Conservation (phyloP, 1,284 basidiomycete genomes). For the Earliella scabrosa region DNA sequence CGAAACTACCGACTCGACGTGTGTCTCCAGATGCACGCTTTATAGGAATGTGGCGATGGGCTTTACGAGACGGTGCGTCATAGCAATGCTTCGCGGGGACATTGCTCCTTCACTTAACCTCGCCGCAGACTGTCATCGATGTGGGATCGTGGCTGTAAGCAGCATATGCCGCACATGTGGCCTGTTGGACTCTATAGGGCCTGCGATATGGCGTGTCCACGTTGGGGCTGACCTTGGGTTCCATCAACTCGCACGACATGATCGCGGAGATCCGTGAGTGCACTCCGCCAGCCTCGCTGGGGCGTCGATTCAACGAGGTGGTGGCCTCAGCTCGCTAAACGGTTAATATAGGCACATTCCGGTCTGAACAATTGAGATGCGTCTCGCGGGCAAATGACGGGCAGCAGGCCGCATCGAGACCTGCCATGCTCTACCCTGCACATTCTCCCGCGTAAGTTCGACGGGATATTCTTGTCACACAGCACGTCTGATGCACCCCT, state of each 20-base stretch:
- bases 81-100: slow-evolving; percentile 9
- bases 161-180: slow-evolving; percentile 10
- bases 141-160: slow-evolving; percentile 15
- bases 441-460: not conserved
- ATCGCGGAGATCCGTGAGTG: not conserved
- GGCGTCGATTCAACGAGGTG: no score
- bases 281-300: not conserved
- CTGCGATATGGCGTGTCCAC: not conserved
- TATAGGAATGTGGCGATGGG: slow-evolving; percentile 1
- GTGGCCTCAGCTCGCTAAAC: slow-evolving; percentile 8
- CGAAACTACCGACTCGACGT: not conserved
- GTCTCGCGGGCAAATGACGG: slow-evolving; percentile 3
- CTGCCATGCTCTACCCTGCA: not conserved
- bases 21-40: not conserved
- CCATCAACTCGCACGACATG: no score
- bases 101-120: slow-evolving; percentile 15
- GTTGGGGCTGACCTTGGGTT: no score
- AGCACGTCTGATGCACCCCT: slow-evolving; percentile 1
- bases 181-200: not conserved
- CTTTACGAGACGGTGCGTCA: slow-evolving; percentile 6
- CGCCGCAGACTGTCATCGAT: slow-evolving; percentile 12
- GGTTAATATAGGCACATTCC: slow-evolving; percentile 22
- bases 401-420: not conserved
- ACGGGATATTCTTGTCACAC: not conserved
- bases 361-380: not conserved